These are phyloP conservation scores for Wickerhamomyces kurtzmanii DNA, from an alignment of 805 yeast species.

Conservation along the genomic window DNA sequence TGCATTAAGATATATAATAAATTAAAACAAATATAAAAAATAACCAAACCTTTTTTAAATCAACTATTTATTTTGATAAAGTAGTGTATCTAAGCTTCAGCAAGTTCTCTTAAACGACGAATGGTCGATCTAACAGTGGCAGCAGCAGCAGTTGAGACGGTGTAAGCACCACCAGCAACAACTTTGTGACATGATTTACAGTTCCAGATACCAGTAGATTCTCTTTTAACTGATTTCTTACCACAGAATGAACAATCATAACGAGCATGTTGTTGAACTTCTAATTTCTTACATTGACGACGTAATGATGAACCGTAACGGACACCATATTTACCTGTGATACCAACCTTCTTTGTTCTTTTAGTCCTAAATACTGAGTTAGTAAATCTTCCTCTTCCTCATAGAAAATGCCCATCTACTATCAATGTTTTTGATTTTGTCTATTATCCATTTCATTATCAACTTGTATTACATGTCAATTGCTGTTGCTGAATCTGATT, in stretches of 20 bases:
- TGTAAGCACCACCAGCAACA: slow-evolving; percentile 99
- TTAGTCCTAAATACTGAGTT: no score
- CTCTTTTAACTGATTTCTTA: slow-evolving; percentile 96
- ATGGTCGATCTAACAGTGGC: slow-evolving; percentile 99
- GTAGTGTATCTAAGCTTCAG: slow-evolving; percentile 77
- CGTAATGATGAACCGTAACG: slow-evolving; percentile 99
- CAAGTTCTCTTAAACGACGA: slow-evolving; percentile 99
- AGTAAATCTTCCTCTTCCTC: no score
- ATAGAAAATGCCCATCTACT: no score
- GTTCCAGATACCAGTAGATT: slow-evolving; percentile 98
- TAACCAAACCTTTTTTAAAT: slow-evolving; percentile 4
- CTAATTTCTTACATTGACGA: slow-evolving; percentile 99
- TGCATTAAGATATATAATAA: slow-evolving; percentile 7
- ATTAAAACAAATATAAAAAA: slow-evolving; percentile 1
- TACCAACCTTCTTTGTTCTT: slow-evolving; percentile 99
- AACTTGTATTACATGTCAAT: no score
- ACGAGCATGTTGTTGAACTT: slow-evolving; percentile 97
- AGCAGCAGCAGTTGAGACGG: slow-evolving; percentile 99
- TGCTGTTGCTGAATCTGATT: no score
- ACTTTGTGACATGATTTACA: slow-evolving; percentile 93
- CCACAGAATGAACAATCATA: slow-evolving; percentile 99
- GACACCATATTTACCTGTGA: slow-evolving; percentile 99
- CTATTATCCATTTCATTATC: no score
- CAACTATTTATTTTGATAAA: no score
- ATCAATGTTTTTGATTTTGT: no score